These are phyloP conservation scores for Lyophyllum atratum DNA, from an alignment of 768 basidiomycete genomes.

Conservation along the genomic window DNA sequence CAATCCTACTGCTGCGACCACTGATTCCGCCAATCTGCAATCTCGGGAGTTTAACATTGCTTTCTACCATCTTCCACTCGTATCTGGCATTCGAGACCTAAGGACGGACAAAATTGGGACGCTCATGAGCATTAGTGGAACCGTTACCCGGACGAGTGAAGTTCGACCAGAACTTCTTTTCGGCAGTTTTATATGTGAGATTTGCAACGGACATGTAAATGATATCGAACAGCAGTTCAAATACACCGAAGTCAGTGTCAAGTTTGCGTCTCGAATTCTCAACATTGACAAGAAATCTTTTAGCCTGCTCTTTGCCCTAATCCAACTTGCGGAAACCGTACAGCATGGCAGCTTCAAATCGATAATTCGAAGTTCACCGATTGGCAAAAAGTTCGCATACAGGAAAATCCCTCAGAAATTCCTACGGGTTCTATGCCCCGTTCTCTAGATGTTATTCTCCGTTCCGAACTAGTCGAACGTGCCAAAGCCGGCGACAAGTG, in stretches of 20 bases:
- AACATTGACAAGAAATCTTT: constrained; percentile 11
- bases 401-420: constrained; percentile 98
- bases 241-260: constrained; percentile 82
- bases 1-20: constrained; percentile 85
- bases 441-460: constrained; percentile 92
- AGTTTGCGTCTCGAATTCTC: neutral
- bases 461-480: constrained; percentile 95
- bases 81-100: constrained; percentile 92
- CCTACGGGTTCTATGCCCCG: constrained; percentile 99
- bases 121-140: constrained; percentile 93
- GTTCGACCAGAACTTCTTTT: constrained; percentile 93
- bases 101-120: constrained; percentile 93
- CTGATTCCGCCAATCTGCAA: constrained; percentile 84
- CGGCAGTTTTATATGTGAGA: constrained; percentile 92
- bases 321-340: constrained; percentile 87
- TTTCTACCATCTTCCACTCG: constrained; percentile 92
- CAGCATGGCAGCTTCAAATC: constrained; percentile 91
- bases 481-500: constrained; percentile 99
- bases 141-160: constrained; percentile 96
- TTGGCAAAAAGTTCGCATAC: constrained; percentile 99
- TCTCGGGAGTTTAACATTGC: constrained; percentile 94
- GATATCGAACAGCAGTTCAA: constrained; percentile 99
- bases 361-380: constrained; percentile 97
- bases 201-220: constrained; percentile 81
- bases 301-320: constrained; percentile 95